Evolutionary conservation across 345 rosid genomes (phyloP).

Genomic region (Syzygium oleosum): DNA sequence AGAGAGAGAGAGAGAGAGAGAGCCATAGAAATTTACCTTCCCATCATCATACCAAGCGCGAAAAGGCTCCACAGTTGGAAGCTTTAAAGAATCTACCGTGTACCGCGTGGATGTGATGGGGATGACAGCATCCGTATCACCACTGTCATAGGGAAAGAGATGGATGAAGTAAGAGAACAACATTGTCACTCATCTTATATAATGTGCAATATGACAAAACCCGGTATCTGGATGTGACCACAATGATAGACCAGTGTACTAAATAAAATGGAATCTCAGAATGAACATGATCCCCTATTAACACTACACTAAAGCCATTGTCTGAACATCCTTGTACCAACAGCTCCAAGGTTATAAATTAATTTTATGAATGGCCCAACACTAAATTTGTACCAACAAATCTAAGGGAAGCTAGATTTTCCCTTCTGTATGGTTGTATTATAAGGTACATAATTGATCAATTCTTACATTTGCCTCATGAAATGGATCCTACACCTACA

Average conservation of each 20-base stretch:
- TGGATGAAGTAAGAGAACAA: neutral
- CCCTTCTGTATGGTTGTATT: neutral
- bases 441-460: neutral
- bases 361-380: neutral
- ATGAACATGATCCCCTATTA: neutral
- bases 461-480: neutral
- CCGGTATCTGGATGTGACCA: neutral
- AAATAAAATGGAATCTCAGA: neutral
- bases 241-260: neutral
- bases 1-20: neutral
- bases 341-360: neutral
- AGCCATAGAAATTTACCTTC: conserved; percentile 36
- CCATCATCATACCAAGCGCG: conserved; percentile 82
- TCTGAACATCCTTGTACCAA: neutral
- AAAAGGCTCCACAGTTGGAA: conserved; percentile 56
- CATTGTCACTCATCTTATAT: neutral
- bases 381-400: neutral
- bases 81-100: conserved; percentile 73
- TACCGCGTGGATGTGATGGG: conserved; percentile 90
- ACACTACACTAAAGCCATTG: neutral
- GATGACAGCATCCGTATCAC: conserved; percentile 83
- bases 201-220: neutral
- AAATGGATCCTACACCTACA: neutral
- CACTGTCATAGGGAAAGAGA: conserved; percentile 27
- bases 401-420: neutral